Conservation (phyloP, 768 basidiomycete species). For the Serendipita indica region DNA sequence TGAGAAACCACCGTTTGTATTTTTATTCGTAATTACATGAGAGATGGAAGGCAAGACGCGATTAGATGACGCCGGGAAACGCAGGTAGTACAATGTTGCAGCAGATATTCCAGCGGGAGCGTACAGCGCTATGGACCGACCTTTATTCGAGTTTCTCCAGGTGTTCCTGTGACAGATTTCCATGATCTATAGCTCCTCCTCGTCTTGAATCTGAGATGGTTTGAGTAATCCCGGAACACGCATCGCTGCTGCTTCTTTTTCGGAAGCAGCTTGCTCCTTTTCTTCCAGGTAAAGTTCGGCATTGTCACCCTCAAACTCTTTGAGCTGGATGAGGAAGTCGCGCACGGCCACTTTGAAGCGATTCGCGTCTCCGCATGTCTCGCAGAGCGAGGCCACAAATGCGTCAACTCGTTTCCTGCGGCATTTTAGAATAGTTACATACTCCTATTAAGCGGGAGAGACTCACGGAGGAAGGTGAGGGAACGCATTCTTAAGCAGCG, state of each 20-base stretch:
- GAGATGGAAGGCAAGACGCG: background rate
- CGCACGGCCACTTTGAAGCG: slow-evolving; percentile 89
- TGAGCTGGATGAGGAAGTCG: slow-evolving; percentile 95
- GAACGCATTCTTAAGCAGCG: slow-evolving; percentile 29
- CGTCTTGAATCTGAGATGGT: slow-evolving; percentile 86
- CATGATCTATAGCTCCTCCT: slow-evolving; percentile 40
- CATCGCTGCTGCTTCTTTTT: slow-evolving; percentile 69
- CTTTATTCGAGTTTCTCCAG: slow-evolving; percentile 2
- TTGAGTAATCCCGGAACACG: slow-evolving; percentile 97
- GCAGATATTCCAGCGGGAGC: slow-evolving; percentile 4
- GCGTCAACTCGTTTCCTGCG: slow-evolving; percentile 38
- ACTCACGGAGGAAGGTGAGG: slow-evolving; percentile 28
- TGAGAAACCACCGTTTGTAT: background rate
- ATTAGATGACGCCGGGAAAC: background rate
- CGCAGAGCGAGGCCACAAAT: slow-evolving; percentile 54
- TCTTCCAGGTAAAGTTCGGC: slow-evolving; percentile 87
- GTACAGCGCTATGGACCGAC: slow-evolving; percentile 8
- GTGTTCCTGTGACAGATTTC: background rate
- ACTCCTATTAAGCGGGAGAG: background rate
- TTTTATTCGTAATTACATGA: slow-evolving; percentile 7
- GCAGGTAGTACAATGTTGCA: slow-evolving; percentile 2
- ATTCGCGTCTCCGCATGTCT: slow-evolving; percentile 64
- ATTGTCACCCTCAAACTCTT: slow-evolving; percentile 84
- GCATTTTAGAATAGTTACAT: slow-evolving; percentile 6
- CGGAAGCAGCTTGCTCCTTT: slow-evolving; percentile 72